Conservation (phyloP, 2,329 filamentous ascomycete species). For the Diplodia sapinea region DNA sequence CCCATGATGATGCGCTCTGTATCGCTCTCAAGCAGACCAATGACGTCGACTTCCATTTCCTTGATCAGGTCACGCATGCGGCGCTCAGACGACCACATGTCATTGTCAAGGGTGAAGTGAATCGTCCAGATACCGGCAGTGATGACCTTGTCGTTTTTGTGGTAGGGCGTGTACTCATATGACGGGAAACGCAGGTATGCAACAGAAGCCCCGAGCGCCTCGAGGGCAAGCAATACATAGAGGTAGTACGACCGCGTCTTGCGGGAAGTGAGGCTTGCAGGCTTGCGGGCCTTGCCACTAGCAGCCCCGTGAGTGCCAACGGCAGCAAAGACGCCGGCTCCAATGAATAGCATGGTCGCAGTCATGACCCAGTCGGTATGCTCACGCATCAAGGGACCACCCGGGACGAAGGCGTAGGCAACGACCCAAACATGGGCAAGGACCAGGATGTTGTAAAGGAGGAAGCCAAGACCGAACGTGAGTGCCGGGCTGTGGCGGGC, state of each 20-base stretch:
- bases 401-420: constrained; percentile 96
- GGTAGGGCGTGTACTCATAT: constrained; percentile 90
- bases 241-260: constrained; percentile 70
- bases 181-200: constrained; percentile 91
- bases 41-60: constrained; percentile 94
- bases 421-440: constrained; percentile 99
- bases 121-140: constrained; percentile 99
- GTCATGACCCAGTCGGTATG: constrained; percentile 96
- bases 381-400: constrained; percentile 88
- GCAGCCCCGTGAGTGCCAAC: constrained; percentile 56
- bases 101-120: constrained; percentile 96
- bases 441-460: constrained; percentile 90
- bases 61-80: constrained; percentile 90
- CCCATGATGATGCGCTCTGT: constrained; percentile 99
- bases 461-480: constrained; percentile 86
- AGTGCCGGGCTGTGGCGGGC: constrained; percentile 76
- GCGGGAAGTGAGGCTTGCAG: constrained; percentile 54
- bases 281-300: constrained; percentile 52
- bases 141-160: constrained; percentile 82
- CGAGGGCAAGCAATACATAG: constrained; percentile 74
- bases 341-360: constrained; percentile 81
- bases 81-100: constrained; percentile 97
- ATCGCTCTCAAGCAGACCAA: constrained; percentile 93
- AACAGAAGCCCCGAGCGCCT: constrained; percentile 78
- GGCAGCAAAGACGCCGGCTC: constrained; percentile 78